A percentile compares a stretch with the other conserved stretches of the same genome.
Evolutionary conservation across 2,329 filamentous ascomycete genomes (phyloP).

Genomic region (Fusarium tanahbumbuense): DNA sequence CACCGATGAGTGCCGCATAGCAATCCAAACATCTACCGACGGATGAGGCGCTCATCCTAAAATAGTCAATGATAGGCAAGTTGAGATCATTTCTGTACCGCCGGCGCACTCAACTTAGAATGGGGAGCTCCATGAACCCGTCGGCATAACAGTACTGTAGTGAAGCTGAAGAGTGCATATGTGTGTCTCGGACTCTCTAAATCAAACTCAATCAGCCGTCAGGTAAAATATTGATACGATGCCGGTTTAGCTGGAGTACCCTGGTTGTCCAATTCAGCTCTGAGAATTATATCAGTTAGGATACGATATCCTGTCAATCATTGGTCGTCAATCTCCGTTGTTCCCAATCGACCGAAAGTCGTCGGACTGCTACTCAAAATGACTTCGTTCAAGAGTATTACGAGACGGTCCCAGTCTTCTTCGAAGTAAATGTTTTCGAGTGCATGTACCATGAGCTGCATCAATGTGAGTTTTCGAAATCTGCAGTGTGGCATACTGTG

Average conservation of each 20-base stretch:
- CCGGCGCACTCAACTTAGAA: background rate
- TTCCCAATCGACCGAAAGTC: background rate
- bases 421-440: background rate
- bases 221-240: conserved; percentile 13
- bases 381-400: background rate
- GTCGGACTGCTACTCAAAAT: background rate
- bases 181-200: conserved; percentile 19
- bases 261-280: conserved; percentile 6
- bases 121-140: background rate
- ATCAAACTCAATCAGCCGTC: conserved; percentile 3
- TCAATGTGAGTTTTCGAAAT: background rate
- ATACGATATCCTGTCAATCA: conserved; percentile 4
- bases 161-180: background rate
- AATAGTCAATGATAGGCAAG: background rate
- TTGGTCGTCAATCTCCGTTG: background rate
- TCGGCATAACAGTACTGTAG: background rate
- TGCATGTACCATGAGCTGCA: background rate
- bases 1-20: background rate
- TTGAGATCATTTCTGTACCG: too few relatives aligned
- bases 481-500: background rate
- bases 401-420: background rate
- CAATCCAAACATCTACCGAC: background rate
- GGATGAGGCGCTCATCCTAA: background rate
- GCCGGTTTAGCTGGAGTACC: background rate
- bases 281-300: conserved; percentile 6